A percentile compares a stretch with the other conserved stretches of the same genome.
These are phyloP conservation scores for Kwoniella europaea DNA, from an alignment of 768 basidiomycete genomes.

Conservation along the genomic window DNA sequence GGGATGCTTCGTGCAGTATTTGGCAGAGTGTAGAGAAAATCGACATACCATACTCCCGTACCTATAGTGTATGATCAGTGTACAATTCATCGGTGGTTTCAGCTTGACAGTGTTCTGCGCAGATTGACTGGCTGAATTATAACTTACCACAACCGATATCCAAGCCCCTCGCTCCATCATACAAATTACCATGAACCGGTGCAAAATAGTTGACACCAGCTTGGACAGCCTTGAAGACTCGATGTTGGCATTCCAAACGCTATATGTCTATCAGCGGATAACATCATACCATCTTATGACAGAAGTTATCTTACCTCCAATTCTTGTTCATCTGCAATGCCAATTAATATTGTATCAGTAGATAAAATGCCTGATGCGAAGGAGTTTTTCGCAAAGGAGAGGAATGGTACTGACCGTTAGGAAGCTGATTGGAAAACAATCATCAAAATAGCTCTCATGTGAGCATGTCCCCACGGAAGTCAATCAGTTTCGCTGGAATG, in stretches of 20 bases:
- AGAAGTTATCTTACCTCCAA: conserved; percentile 5
- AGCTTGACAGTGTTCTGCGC: too few relatives aligned
- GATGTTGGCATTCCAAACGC: conserved; percentile 30
- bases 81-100: too few relatives aligned
- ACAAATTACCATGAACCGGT: conserved; percentile 21
- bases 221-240: conserved; percentile 29
- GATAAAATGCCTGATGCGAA: background rate
- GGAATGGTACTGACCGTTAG: conserved; percentile 1
- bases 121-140: too few relatives aligned
- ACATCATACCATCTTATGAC: background rate
- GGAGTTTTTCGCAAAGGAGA: background rate
- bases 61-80: conserved; percentile 1
- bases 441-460: background rate
- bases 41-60: conserved; percentile 29
- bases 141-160: conserved; percentile 34
- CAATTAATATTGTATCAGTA: background rate
- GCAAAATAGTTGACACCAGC: conserved; percentile 28
- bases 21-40: background rate
- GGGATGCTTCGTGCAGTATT: too few relatives aligned
- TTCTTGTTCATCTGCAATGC: conserved; percentile 21
- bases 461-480: background rate
- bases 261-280: background rate
- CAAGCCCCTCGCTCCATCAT: conserved; percentile 12
- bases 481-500: background rate
- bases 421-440: background rate